Conservation (phyloP, 352 stramenopile species). For the Thraustotheca clavata region DNA sequence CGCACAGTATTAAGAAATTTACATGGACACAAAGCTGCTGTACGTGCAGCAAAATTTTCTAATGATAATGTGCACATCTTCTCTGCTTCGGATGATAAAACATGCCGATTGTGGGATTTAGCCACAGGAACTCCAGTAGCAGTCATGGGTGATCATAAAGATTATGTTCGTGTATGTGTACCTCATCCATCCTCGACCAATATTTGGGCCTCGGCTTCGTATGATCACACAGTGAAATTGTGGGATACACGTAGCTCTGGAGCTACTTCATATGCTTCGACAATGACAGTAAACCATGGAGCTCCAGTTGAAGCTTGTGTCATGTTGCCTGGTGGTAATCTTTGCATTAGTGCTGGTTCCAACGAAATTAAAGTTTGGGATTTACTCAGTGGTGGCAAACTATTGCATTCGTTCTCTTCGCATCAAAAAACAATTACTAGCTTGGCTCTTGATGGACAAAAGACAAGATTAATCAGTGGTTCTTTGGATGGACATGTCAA, state of each 20-base stretch:
- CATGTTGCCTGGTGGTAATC: constrained; percentile 72
- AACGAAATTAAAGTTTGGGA: constrained; percentile 92
- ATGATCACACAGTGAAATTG: constrained; percentile 90
- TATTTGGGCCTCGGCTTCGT: constrained; percentile 83
- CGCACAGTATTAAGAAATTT: constrained; percentile 79
- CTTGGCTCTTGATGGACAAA: constrained; percentile 77
- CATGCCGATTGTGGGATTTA: constrained; percentile 81
- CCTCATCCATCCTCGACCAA: constrained; percentile 63
- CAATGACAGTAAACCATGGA: constrained; percentile 70
- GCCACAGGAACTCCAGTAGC: constrained; percentile 69
- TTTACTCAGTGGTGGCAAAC: constrained; percentile 72
- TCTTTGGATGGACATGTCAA: constrained; percentile 90
- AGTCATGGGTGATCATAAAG: constrained; percentile 71
- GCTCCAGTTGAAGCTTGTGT: constrained; percentile 83
- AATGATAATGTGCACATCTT: constrained; percentile 80
- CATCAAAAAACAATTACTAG: constrained; percentile 94
- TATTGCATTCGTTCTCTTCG: constrained; percentile 85
- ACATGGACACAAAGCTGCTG: constrained; percentile 71
- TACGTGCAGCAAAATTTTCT: constrained; percentile 73
- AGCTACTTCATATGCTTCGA: constrained; percentile 39
- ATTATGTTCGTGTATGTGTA: constrained; percentile 80
- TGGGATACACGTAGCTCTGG: constrained; percentile 86
- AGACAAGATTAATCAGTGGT: constrained; percentile 81
- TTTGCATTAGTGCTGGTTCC: constrained; percentile 78
- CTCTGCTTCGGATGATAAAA: constrained; percentile 87